phyloP scores from a whole-genome alignment of 1,284 basidiomycete genomes.

The Golubevia sp. region DNA sequence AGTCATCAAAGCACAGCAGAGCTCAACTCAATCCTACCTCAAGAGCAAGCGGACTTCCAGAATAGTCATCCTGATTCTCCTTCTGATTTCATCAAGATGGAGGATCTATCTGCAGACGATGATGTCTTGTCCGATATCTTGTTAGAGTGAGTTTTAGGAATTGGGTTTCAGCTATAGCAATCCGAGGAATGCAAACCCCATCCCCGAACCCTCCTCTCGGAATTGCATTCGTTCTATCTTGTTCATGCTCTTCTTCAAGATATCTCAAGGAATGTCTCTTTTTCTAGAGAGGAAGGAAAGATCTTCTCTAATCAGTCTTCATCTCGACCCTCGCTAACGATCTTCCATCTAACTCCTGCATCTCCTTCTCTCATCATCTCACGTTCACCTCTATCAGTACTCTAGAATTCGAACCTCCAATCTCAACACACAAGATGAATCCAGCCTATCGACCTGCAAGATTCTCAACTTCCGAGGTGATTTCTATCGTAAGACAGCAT shows the following conservation, averaged over 20 bases:
- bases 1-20: too few species aligned
- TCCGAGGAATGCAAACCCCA: too few species aligned
- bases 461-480: constrained; percentile 44
- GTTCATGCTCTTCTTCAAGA: too few species aligned
- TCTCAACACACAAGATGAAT: constrained; percentile 61
- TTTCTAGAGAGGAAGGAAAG: too few species aligned
- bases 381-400: constrained; percentile 18
- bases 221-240: too few species aligned
- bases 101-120: constrained; percentile 57
- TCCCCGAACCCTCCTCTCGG: too few species aligned
- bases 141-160: constrained; percentile 46
- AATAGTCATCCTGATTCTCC: constrained; percentile 3
- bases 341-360: not conserved
- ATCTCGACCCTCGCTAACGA: too few species aligned
- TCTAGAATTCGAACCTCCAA: constrained; percentile 56
- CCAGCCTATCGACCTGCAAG: constrained; percentile 48
- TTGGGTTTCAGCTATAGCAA: too few species aligned
- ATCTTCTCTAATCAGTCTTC: too few species aligned
- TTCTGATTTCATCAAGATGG: constrained; percentile 32
- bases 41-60: too few species aligned
- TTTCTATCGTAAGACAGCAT: constrained; percentile 36
- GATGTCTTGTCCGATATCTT: constrained; percentile 59
- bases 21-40: too few species aligned
- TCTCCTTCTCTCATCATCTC: not conserved
- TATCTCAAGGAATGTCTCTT: too few species aligned